Conservation (phyloP, 768 basidiomycete species). For the Suillus alpinus region DNA sequence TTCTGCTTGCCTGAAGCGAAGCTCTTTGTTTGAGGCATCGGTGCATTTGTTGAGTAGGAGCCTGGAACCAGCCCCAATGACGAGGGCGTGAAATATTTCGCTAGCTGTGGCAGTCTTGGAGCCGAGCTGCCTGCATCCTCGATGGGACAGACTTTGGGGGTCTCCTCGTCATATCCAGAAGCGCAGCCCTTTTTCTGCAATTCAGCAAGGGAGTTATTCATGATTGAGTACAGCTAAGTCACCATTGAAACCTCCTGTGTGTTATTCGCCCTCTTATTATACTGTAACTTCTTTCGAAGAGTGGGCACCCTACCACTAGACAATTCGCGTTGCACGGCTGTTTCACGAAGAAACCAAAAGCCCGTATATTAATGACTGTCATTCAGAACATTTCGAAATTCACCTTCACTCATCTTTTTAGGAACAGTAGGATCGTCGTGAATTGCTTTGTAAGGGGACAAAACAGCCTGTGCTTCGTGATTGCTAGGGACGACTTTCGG, state of each 20-base stretch:
- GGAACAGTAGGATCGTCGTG: no score
- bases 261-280: not conserved
- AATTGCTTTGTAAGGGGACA: not conserved
- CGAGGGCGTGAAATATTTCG: not conserved
- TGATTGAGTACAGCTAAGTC: not conserved
- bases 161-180: not conserved
- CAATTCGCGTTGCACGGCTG: not conserved
- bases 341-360: not conserved
- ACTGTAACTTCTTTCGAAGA: not conserved
- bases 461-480: slow-evolving; percentile 5
- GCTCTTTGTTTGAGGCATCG: not conserved
- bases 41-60: not conserved
- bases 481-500: slow-evolving; percentile 8
- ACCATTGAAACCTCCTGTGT: not conserved
- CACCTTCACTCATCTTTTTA: not conserved
- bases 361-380: not conserved
- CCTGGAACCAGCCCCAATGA: not conserved
- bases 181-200: not conserved
- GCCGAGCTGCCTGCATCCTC: not conserved
- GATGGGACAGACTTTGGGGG: not conserved
- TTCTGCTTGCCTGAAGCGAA: not conserved
- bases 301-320: no score
- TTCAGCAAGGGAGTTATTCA: not conserved
- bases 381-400: not conserved
- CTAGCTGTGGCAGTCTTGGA: not conserved